These are phyloP conservation scores for Erodium chrysanthum DNA, from an alignment of 441 rosid species.

Conservation along the genomic window DNA sequence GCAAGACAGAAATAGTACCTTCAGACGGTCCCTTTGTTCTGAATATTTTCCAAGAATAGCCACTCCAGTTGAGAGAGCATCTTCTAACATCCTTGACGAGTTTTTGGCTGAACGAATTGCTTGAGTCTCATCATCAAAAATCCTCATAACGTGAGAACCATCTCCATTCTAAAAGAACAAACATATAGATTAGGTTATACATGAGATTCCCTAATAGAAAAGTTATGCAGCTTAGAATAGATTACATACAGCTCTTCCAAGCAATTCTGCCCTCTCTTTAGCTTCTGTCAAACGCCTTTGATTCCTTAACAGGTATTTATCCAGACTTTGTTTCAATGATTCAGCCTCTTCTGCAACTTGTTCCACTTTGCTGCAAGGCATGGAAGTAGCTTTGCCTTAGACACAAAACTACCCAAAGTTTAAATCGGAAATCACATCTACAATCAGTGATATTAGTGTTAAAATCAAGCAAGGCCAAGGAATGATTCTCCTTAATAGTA, in stretches of 20 bases:
- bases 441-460: too few relatives aligned
- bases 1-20: constrained; percentile 36
- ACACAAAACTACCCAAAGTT: background rate
- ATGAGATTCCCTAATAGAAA: background rate
- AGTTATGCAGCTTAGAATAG: background rate
- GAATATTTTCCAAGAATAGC: constrained; percentile 78
- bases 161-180: constrained; percentile 54
- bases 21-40: constrained; percentile 80
- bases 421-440: background rate
- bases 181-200: constrained; percentile 2
- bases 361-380: constrained; percentile 60
- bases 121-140: constrained; percentile 91
- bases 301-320: constrained; percentile 54
- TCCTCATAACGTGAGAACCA: constrained; percentile 67
- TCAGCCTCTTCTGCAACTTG: constrained; percentile 84
- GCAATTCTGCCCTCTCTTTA: constrained; percentile 77
- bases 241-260: constrained; percentile 60
- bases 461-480: too few relatives aligned
- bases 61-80: constrained; percentile 64
- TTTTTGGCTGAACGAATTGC: constrained; percentile 78
- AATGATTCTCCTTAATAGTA: too few relatives aligned
- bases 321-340: constrained; percentile 64
- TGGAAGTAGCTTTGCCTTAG: background rate
- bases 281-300: constrained; percentile 66
- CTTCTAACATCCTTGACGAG: constrained; percentile 76